Evolutionary conservation across 2,329 filamentous ascomycete genomes (phyloP), one percentile per base, ranked within the genome.

Genomic region (Cercospora citrullina): DNA sequence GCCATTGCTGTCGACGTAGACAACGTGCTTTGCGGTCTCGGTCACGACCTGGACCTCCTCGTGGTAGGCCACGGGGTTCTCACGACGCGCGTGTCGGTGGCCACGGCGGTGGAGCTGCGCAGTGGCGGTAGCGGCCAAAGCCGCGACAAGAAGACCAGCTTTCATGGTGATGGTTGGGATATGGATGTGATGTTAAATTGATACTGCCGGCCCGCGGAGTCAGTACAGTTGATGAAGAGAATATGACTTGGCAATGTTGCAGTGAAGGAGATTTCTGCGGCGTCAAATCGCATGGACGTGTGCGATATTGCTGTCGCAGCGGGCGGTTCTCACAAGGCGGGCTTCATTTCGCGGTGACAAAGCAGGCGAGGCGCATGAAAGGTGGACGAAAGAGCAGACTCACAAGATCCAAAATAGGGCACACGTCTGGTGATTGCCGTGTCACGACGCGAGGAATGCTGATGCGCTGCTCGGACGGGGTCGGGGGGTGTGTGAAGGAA

Each of bases 1-100:
- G 65, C 87, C 87, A 66, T 84, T 76, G 71, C 85, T 79, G 74
- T 91, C 84, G 57, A 90, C 86, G 78, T 86, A 90, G 73, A 90
- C 83, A 30, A 88, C 82, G 60, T 85, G 80, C 67, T 85, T 80
- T 5, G 83, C 81, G 9, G 81, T 72, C 45, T 83, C 79, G 45
- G 82, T 84, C 12, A 81, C 77, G 33, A 75, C 71, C 60, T 73
- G 64, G 64, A 76, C 71, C 51, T 77, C 75, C 55, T 80, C 78
- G 58, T 81, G 72, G 42, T 71, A 65, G 3, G 68, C 67, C 23
- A 69, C 66, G 5, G 69, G 55, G 9, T 60, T 65, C 10, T 78
- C 74, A 73, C 78, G 77, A 72, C 75, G 75, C 71, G 79, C 73
- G 74, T 81, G 75, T 68, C 73, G 75, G 70, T 80, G 74, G 75